Percentiles rank a stretch among this genome's conserved stretches.
phyloP scores from a whole-genome alignment of 495 filamentous ascomycete species.

The Penicillium chermesinum region DNA sequence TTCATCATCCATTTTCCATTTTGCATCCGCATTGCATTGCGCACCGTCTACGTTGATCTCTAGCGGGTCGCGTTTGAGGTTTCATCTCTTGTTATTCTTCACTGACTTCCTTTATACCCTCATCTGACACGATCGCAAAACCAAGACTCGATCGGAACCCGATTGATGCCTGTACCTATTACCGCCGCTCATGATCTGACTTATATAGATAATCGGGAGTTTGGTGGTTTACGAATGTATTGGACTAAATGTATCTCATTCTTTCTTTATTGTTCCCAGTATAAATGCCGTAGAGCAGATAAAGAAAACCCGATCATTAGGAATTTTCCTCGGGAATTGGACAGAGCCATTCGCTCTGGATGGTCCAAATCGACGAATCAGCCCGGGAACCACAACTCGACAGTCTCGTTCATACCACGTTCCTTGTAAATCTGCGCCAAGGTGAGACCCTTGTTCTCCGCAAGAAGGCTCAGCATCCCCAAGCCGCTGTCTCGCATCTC shows the following conservation, averaged over 20 bases:
- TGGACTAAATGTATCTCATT: not conserved
- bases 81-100: not conserved
- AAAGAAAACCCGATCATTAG: not conserved
- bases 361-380: too few relatives aligned
- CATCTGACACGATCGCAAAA: not conserved
- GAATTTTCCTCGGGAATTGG: constrained; percentile 40
- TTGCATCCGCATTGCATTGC: not conserved
- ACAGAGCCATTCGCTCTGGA: too few relatives aligned
- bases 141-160: not conserved
- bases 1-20: not conserved
- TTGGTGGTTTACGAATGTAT: not conserved
- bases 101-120: not conserved
- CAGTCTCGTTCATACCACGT: constrained; percentile 36
- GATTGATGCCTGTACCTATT: not conserved
- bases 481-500: constrained; percentile 71
- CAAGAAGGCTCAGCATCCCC: constrained; percentile 68
- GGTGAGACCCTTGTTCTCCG: constrained; percentile 61
- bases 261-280: not conserved
- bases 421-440: constrained; percentile 61
- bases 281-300: too few relatives aligned
- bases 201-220: not conserved
- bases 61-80: not conserved
- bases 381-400: too few relatives aligned
- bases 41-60: not conserved
- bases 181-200: not conserved